Base-by-base conservation (phyloP, 1,139 yeast species). In the Waltiozyma sp. region DNA sequence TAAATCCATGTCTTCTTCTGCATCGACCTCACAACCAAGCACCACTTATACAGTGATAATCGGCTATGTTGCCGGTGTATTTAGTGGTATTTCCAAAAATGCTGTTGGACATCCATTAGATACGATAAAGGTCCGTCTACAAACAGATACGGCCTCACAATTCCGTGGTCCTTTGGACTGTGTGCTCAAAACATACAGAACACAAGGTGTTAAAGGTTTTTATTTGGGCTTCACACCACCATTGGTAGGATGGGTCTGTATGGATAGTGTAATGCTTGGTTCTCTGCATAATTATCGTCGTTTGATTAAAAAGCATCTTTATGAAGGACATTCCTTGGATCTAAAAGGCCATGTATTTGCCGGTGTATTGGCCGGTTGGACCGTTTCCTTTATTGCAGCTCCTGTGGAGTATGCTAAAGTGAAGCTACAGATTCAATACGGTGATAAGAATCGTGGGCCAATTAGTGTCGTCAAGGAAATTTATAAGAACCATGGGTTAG, bases 31-130 rank as follows among this genome's bases (percentile, higher is more conserved):
- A 23, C 8, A 28, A n/a, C 34, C 16, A 7, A 31, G 15, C 11
- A 14, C 34, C 16, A 31, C 23, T 3, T 35, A 35, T n/a, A 19
- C 15, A 3, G 37, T 35, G 14, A 10, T 35, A 3, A 72, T 78
- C 47, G 95, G 95, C 15, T 87, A 86, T 56, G 73, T 86, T 14
- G 95, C 96, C 2, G 96, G 96, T 7, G 77, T 84, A 57, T 83
- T 83, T 57, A 80, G 91, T 0, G 96, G 96, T 18, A 75, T 86
- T 34, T 83, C 85, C 55, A 88, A 88, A 60, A 83, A 87, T 54
- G 77, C 82, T 1, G 96, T 88, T 16, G 96, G 96, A 1, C 96
- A 88, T 60, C 96, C 96, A 7, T 87, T 88, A 54, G 96, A 88
- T 58, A 85, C 95, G 2, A 77, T 88, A 51, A 88, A 88, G 58